Base-by-base conservation (phyloP, 2,329 filamentous ascomycete species). In the Botrytis sinoallii region DNA sequence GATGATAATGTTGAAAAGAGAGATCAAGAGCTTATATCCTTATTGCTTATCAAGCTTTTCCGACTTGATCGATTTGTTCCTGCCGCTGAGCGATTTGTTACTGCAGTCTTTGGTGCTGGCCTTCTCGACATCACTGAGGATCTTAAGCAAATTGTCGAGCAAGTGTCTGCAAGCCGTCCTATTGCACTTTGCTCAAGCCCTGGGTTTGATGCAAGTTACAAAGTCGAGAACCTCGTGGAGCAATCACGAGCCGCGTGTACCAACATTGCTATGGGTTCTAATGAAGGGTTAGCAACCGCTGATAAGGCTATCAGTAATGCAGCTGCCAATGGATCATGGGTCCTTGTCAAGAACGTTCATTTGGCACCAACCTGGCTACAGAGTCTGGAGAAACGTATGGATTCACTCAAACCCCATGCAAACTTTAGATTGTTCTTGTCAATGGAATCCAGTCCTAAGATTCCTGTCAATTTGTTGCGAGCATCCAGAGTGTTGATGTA, bases 221-320 rank as follows among this genome's bases (percentile, higher is more conserved):
- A 99, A 86, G 96, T 99, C 75, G 96, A 99, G 82, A 94, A 91
- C 75, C 87, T 99, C 71, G 97, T 98, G 44, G 93, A 97, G 83
- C 89, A 93, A 77, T 91, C 90, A 82, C 89, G 90, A 74, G 91
- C 93, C 70, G 91, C 89, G 72, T 99, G 96, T 84, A 95, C 94
- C 74, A 98, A 98, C 83, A 98, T 99, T 81, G 97, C 97, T 79
- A 99, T 99, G 96, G 96, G 96, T 80, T 98, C 96, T 64, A 97
- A 97, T 80, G 96, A 99, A 86, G 93, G 94, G 81, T 86, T 97
- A 29, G 91, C 95, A 74, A 96, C 91, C 75, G 96, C 96, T 29
- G 96, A 99, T 86, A 97, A 97, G 84, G 96, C 97, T 44, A 94
- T 99, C 80, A 93, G 90, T 83, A 94, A 94, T 79, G 96, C 96